Conservation (phyloP, 306 rosid species). For the Vigna reflexopilosa region DNA sequence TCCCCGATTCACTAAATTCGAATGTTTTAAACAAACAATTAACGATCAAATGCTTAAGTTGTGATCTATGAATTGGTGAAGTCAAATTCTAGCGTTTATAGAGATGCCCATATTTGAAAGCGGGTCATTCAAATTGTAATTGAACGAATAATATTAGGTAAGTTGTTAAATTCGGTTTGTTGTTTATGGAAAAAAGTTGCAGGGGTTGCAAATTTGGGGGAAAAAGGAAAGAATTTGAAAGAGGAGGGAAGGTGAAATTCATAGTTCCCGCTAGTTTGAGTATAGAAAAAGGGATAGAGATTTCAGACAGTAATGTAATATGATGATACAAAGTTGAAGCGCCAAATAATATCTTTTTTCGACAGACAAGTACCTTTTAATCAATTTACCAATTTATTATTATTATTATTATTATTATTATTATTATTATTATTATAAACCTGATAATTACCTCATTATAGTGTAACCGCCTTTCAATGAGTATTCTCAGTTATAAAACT, state of each 20-base stretch:
- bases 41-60: background rate
- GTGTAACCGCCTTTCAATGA: background rate
- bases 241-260: slow-evolving; percentile 61
- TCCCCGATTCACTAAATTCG: background rate
- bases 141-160: background rate
- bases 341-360: background rate
- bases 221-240: slow-evolving; percentile 38
- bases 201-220: slow-evolving; percentile 1
- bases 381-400: slow-evolving; percentile 1
- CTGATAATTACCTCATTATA: too few species aligned
- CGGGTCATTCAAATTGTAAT: background rate
- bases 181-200: background rate
- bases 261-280: slow-evolving; percentile 62
- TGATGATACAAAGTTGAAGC: background rate
- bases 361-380: background rate
- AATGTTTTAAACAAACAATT: background rate
- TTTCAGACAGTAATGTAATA: slow-evolving; percentile 5
- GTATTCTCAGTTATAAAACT: too few species aligned
- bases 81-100: background rate
- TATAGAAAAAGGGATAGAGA: slow-evolving; percentile 15
- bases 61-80: background rate
- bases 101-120: background rate
- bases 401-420: background rate
- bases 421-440: too few species aligned
- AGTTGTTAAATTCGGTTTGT: background rate